These are phyloP conservation scores for Ganoderma sinense DNA, from an alignment of 1,284 basidiomycete species.

Conservation along the genomic window DNA sequence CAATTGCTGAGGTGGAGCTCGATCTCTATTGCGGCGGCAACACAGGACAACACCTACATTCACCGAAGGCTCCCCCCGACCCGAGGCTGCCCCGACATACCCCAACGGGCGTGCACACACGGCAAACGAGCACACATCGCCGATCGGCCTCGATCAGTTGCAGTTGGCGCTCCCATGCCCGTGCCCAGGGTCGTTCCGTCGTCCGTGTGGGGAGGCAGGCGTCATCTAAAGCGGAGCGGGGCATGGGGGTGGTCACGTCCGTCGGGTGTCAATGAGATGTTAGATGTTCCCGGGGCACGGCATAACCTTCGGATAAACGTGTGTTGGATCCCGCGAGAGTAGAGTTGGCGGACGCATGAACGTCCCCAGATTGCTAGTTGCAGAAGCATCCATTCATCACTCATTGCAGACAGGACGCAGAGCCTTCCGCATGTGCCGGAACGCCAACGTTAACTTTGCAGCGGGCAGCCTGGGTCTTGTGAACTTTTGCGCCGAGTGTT, in stretches of 20 bases:
- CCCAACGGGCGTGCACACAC: constrained; percentile 26
- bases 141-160: constrained; percentile 23
- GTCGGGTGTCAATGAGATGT: not conserved
- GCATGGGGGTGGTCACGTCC: not conserved
- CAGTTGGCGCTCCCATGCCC: constrained; percentile 8
- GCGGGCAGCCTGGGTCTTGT: not conserved
- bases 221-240: not conserved
- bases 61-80: constrained; percentile 8
- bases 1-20: not conserved
- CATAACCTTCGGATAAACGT: constrained; percentile 13
- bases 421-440: not conserved
- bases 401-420: not conserved
- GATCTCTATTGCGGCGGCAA: not conserved
- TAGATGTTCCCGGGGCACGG: constrained; percentile 7
- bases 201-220: not conserved
- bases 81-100: constrained; percentile 33
- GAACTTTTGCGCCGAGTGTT: not conserved
- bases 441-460: not conserved
- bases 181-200: constrained; percentile 5
- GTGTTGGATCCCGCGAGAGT: no score
- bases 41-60: not conserved
- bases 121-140: constrained; percentile 26
- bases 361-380: not conserved
- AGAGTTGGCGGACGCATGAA: not conserved
- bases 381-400: constrained; percentile 1